Percentiles rank a stretch among this genome's conserved stretches.
phyloP scores from a whole-genome alignment of 805 yeast species.

The Pichia kluyveri region DNA sequence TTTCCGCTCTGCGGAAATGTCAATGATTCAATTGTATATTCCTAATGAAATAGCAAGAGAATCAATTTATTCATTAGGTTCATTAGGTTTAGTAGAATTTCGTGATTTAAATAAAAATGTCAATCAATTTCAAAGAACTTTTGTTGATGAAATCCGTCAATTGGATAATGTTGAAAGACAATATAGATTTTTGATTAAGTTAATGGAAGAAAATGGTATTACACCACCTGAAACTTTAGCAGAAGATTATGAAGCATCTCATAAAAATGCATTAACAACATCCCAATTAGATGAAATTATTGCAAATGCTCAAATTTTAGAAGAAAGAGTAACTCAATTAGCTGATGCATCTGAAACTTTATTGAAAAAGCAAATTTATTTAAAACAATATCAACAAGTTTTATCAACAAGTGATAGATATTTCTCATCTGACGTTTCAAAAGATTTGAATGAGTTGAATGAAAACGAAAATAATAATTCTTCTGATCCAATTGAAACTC shows the following conservation, averaged over 20 bases:
- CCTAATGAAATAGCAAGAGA: constrained; percentile 88
- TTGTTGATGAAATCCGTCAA: constrained; percentile 78
- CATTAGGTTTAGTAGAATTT: constrained; percentile 77
- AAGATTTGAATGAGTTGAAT: constrained; percentile 20
- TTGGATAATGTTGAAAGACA: constrained; percentile 88
- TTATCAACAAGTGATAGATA: constrained; percentile 41
- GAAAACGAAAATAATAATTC: constrained; percentile 19
- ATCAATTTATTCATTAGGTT: constrained; percentile 78
- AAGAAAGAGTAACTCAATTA: constrained; percentile 65
- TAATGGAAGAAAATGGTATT: constrained; percentile 35
- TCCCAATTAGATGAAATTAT: constrained; percentile 62
- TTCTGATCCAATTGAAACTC: neutral
- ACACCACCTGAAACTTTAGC: constrained; percentile 14
- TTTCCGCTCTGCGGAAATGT: constrained; percentile 87
- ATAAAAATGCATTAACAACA: constrained; percentile 17
- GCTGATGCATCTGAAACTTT: constrained; percentile 60
- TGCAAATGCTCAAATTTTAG: constrained; percentile 55
- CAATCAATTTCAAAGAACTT: constrained; percentile 81
- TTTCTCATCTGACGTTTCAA: constrained; percentile 23
- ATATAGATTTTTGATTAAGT: constrained; percentile 43
- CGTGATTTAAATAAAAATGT: constrained; percentile 81
- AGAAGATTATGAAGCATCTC: constrained; percentile 15
- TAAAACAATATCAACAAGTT: constrained; percentile 66
- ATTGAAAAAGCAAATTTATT: constrained; percentile 49
- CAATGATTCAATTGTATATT: constrained; percentile 81